Evolutionary conservation across 495 filamentous ascomycete genomes (phyloP).

Genomic region (Podospora conica): DNA sequence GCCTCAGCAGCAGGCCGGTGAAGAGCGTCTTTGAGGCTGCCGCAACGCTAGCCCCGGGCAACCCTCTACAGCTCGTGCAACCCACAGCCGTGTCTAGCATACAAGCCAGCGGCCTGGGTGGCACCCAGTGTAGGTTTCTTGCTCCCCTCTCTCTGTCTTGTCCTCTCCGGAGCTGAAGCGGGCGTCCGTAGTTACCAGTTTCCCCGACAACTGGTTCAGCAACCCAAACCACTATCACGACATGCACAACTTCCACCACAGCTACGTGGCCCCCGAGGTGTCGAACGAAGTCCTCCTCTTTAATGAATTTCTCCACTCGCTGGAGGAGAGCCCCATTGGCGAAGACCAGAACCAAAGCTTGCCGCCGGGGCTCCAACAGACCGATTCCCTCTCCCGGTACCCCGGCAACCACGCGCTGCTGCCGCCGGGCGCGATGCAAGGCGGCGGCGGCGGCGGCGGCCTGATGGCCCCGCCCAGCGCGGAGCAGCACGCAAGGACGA

Average conservation of each 20-base stretch:
- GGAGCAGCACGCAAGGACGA: constrained; percentile 46
- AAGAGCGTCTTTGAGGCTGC: constrained; percentile 39
- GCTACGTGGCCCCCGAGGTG: constrained; percentile 90
- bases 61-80: constrained; percentile 52
- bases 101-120: constrained; percentile 45
- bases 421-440: constrained; percentile 35
- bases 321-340: constrained; percentile 64
- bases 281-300: constrained; percentile 93
- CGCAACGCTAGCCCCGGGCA: constrained; percentile 36
- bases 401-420: constrained; percentile 33
- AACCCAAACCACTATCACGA: constrained; percentile 78
- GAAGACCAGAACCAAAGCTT: constrained; percentile 51
- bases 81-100: constrained; percentile 48
- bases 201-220: constrained; percentile 52
- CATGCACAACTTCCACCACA: constrained; percentile 89
- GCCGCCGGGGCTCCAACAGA: constrained; percentile 31
- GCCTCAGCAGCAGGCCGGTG: constrained; percentile 27
- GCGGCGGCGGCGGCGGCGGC: constrained; percentile 23
- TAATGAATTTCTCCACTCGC: constrained; percentile 86
- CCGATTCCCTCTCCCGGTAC: constrained; percentile 29
- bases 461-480: constrained; percentile 43
- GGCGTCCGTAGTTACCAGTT: constrained; percentile 38
- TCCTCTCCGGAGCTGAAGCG: constrained; percentile 34
- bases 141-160: constrained; percentile 22
- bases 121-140: constrained; percentile 66